Evolutionary conservation across 768 basidiomycete species (phyloP), one percentile per base, ranked within the genome.

Genomic region (Xerocomellus dryophilus): DNA sequence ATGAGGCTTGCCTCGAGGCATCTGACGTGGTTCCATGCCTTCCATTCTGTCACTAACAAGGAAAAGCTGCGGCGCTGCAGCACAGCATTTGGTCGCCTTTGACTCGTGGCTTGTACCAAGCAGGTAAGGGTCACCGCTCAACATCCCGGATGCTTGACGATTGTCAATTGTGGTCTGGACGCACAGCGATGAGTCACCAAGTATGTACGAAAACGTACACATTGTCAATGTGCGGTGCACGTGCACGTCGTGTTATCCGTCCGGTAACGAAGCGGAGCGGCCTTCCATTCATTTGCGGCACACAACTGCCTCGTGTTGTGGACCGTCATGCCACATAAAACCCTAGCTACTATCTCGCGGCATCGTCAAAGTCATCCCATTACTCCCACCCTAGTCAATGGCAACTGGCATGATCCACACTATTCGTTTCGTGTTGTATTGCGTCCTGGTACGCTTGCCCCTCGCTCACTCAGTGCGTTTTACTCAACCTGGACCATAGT

Each of bases 401-500:
- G 36, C 53, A 35, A 47, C 51, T n/a, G n/a, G n/a, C 62, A 72
- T 72, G 68, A 69, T 73, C 36, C 65, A 65, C 52, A 31, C 44
- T 20, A 8, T 79, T 34, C 76, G 81, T 43, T 68, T 75, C 43
- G 58, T 71, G 14, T 68, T 80, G 54, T 81, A 81, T 54, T 63
- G 66, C 38, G 53, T 72, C 45, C 64, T 81, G 60, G 80, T 80
- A 57, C 58, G 76, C 56, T 32, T 21, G 11, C 38, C 15, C 9
- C 4, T n/a, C 18, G 12, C 21, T 44, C 27, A 18, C 17, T 25
- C 4, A 6, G 29, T 56, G 31, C 14, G 5, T 1, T 49, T n/a
- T 43, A 36, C 41, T 59, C n/a, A 55, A 3, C 34, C 17, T 29
- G 4, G 47, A 21, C 36, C 31, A 5, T 38, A 88, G 77, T 78